Percentiles rank a stretch among this genome's conserved stretches.
Conservation (phyloP, 345 rosid genomes). For the Syzygium jambos region DNA sequence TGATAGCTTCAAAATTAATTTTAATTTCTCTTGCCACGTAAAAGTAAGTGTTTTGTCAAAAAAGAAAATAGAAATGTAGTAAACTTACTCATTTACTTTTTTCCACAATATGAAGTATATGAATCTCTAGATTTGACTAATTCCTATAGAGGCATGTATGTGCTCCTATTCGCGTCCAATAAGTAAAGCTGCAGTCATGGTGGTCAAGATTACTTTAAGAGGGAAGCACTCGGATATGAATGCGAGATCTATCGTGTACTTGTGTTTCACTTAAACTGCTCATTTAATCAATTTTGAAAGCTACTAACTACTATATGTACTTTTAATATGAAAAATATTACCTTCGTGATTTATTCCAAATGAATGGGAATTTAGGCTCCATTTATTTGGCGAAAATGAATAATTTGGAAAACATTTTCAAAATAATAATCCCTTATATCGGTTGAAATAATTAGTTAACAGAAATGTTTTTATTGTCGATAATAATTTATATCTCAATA, state of each 20-base stretch:
- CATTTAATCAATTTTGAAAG: not conserved
- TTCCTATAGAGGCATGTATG: not conserved
- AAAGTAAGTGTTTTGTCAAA: not conserved
- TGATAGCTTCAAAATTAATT: fast-evolving
- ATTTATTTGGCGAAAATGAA: too few relatives aligned
- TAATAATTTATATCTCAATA: too few relatives aligned
- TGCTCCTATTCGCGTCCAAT: not conserved
- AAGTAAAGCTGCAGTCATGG: not conserved
- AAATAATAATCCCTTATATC: too few relatives aligned
- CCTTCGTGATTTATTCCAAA: not conserved
- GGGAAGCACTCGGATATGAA: not conserved
- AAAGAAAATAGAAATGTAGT: not conserved
- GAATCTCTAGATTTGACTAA: not conserved
- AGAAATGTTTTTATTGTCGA: too few relatives aligned
- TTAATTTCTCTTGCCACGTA: not conserved
- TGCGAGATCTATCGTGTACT: not conserved
- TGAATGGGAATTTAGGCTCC: not conserved
- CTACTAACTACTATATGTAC: not conserved
- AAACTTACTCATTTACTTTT: not conserved
- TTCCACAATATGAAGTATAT: not conserved
- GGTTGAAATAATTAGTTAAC: too few relatives aligned
- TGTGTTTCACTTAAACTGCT: not conserved
- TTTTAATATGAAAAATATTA: not conserved
- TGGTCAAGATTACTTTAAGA: not conserved
- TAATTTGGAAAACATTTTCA: too few relatives aligned